Base-by-base conservation (phyloP, 192 early-diverging fungal genomes). In the Fimicolochytrium jonesii region DNA sequence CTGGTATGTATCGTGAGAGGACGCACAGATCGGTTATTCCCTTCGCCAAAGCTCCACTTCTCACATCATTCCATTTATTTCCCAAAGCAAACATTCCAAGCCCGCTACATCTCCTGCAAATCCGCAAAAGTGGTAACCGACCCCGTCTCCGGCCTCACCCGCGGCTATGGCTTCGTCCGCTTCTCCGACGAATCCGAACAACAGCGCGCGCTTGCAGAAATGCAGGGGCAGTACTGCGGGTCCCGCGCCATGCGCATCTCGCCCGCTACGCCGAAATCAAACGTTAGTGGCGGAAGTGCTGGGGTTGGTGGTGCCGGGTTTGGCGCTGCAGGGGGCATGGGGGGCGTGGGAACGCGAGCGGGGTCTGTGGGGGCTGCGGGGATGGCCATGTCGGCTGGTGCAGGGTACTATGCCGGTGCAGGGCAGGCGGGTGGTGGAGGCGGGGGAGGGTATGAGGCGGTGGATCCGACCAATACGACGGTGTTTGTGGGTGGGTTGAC, bases 401-500 rank as follows among this genome's bases (percentile, higher is more conserved):
- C 46, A 34, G 30, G 30, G 25, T 58, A 61, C 18, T 51, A 57
- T 18, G 64, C 41, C 11, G 39, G 43, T 28, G n/a, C 51, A 4
- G 44, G 44, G 3, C 62, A 52, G 60, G 23, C 37, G 25, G 29
- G 43, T 26, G 53, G 61, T 36, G 60, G 43, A 45, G 25, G 23
- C 5, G 33, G 51, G 10, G 53, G 59, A 22, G 64, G 29, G 36
- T 72, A 72, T 64, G 63, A 64, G 46, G 37, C 30, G 10, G 66
- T 81, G 57, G 94, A 97, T 68, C 92, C 92, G 37, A 87, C 75
- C 71, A 96, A 96, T 75, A 97, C 94, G 3, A 98, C 96, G 2
- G 92, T 98, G 29, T 98, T 98, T 79, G 92, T 98, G 23, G 96
- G 96, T 22, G 94, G 94, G 4, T 74, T 98, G 39, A 88, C 81